Base-by-base conservation (phyloP, 805 yeast genomes). In the Zygoascus tannicola region DNA sequence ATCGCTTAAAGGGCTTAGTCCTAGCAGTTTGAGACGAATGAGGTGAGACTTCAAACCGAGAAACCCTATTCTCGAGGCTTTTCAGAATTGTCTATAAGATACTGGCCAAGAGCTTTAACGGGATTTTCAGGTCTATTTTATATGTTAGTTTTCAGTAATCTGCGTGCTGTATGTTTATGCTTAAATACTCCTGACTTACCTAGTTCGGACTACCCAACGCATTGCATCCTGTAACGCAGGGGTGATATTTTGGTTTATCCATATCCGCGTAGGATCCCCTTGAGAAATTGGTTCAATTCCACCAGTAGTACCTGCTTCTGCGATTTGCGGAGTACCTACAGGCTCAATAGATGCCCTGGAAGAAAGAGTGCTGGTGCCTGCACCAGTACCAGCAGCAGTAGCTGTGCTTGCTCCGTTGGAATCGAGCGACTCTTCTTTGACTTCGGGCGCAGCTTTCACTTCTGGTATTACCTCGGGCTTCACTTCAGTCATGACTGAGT, bases 191-290 rank as follows among this genome's bases (percentile, higher is more conserved):
- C 21, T 23, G 26, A 34, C 51, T 43, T 37, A 46, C 49, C 71
- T 67, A 34, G 62, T 68, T 5, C 58, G 57, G 2, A 80, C 74
- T 5, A 82, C 65, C 46, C 67, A 61, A 43, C 75, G 64, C 68
- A 82, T 68, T 0, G 90, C 94, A 33, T 76, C 76, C 16, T 82
- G 60, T 16, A 84, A 56, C 15, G 71, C 71, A n/a, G 75, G 76
- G 0, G 87, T 78, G 26, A 84, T 72, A 43, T 77, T 66, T 48
- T 74, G 64, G 56, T 82, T 81, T 45, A 84, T 66, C 69, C 82
- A 84, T 52, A 70, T 73, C 50, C 94, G 71, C 1, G 80, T 70
- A 1, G 83, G 76, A 2, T 87, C 81, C 1, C 92, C 92, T 5
- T 43, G 41, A 16, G 33, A 8, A 3, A 38, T 16, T 7, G 33